phyloP scores from a whole-genome alignment of 257 asterid genomes.

The Solanum pimpinellifolium region DNA sequence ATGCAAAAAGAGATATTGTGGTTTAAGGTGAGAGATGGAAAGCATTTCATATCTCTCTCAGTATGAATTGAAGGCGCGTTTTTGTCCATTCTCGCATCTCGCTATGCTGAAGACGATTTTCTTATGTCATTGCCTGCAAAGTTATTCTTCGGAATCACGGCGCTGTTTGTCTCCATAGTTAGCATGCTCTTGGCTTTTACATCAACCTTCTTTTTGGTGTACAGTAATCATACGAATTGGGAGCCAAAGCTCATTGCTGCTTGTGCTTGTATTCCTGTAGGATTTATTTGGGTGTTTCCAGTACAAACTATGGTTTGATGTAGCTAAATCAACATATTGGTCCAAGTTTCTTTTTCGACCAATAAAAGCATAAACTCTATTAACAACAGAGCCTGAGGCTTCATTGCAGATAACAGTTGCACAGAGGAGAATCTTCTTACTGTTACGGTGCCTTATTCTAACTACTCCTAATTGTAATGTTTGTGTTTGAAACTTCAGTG shows the following conservation, averaged over 20 bases:
- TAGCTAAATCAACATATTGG: background rate
- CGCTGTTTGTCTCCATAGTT: background rate
- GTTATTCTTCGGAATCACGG: background rate
- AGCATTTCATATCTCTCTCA: no score
- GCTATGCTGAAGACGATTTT: background rate
- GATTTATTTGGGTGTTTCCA: background rate
- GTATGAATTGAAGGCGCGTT: no score
- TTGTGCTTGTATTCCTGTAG: background rate
- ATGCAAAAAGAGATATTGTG: conserved; percentile 28
- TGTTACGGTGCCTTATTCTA: background rate
- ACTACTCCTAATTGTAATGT: no score
- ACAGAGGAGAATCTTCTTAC: background rate
- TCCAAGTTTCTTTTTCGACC: background rate
- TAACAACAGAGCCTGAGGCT: background rate
- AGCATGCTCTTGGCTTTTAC: background rate
- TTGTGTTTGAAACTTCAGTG: background rate
- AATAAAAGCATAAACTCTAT: background rate
- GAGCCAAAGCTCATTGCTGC: background rate
- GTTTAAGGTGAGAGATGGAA: conserved; percentile 15
- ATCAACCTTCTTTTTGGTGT: conserved; percentile 4
- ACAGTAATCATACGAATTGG: background rate
- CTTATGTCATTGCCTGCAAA: background rate
- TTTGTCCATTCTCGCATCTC: background rate
- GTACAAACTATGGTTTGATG: background rate
- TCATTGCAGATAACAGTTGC: background rate